A percentile compares a stretch with the other conserved stretches of the same genome.
These are phyloP conservation scores for Besnoitia besnoiti DNA, from an alignment of 169 alveolate species.

Conservation along the genomic window DNA sequence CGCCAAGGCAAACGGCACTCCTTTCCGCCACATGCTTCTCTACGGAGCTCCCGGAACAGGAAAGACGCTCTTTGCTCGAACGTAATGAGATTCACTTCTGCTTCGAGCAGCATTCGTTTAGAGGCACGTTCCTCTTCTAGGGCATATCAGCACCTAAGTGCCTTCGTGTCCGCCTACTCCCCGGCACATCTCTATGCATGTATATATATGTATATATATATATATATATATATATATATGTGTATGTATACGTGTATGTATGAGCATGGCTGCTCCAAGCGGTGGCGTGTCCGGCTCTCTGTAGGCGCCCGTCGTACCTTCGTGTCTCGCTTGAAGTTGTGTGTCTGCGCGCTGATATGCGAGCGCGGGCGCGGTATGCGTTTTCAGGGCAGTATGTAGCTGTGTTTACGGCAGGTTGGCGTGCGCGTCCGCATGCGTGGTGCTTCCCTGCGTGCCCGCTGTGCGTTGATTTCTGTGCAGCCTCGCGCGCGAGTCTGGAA, in stretches of 20 bases:
- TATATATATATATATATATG: neutral
- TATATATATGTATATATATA: neutral
- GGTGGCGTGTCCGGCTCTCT: neutral
- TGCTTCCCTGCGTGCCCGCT: neutral
- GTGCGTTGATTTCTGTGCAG: neutral
- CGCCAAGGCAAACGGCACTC: slow-evolving; percentile 90
- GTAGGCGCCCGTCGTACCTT: too few species aligned
- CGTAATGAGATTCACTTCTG: slow-evolving; percentile 68
- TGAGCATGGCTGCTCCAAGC: neutral
- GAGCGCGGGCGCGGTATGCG: neutral
- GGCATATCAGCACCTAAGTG: neutral
- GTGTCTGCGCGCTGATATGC: neutral
- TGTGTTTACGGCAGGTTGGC: neutral
- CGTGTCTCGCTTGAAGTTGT: too few species aligned
- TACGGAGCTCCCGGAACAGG: slow-evolving; percentile 98
- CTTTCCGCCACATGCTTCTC: slow-evolving; percentile 90
- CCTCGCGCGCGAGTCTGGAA: slow-evolving; percentile 87
- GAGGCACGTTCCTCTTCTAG: too few species aligned
- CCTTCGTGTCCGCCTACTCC: neutral
- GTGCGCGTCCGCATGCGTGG: neutral
- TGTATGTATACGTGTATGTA: neutral
- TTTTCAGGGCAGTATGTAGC: neutral
- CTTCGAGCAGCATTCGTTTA: too few species aligned
- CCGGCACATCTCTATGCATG: neutral
- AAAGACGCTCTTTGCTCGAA: slow-evolving; percentile 92